These are phyloP conservation scores for Malassezia japonica DNA, from an alignment of 1,284 basidiomycete species.

Conservation along the genomic window DNA sequence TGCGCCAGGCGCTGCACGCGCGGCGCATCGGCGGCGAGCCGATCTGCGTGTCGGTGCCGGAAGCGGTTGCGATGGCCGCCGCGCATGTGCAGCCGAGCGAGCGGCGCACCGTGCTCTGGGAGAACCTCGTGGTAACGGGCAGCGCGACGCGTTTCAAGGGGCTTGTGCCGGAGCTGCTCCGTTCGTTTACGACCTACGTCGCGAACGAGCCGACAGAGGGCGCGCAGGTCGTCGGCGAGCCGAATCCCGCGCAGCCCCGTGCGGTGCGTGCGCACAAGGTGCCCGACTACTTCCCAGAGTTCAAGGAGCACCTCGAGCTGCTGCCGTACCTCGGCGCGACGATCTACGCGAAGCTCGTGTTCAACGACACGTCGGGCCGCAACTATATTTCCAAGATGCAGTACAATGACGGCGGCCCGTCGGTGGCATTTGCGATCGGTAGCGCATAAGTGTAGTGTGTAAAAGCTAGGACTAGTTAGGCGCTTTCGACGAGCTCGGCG, in stretches of 20 bases:
- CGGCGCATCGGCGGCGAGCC: conserved; percentile 13
- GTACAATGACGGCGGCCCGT: conserved; percentile 43
- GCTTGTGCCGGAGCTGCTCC: conserved; percentile 28
- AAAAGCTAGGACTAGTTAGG: not conserved
- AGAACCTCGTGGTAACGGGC: conserved; percentile 40
- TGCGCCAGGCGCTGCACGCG: conserved; percentile 9
- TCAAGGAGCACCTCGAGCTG: conserved; percentile 44
- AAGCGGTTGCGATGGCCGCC: conserved; percentile 25
- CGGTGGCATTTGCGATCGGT: conserved; percentile 19
- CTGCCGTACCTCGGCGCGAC: conserved; percentile 43
- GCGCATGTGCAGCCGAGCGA: conserved; percentile 27
- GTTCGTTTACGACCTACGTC: conserved; percentile 22
- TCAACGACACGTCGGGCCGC: conserved; percentile 34
- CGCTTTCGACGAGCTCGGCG: conserved; percentile 27
- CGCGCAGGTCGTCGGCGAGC: conserved; percentile 33
- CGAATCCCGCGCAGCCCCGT: conserved; percentile 34
- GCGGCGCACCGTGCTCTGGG: conserved; percentile 36
- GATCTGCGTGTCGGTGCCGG: conserved; percentile 21
- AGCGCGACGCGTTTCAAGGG: conserved; percentile 28
- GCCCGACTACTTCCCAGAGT: conserved; percentile 46
- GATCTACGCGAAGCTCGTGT: conserved; percentile 45
- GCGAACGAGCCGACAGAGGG: conserved; percentile 28
- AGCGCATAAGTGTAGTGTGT: conserved; percentile 2
- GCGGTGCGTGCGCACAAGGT: conserved; percentile 35
- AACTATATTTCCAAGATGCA: conserved; percentile 40